Evolutionary conservation across 805 yeast genomes (phyloP).

Genomic region (Wickerhamiella lipophila): DNA sequence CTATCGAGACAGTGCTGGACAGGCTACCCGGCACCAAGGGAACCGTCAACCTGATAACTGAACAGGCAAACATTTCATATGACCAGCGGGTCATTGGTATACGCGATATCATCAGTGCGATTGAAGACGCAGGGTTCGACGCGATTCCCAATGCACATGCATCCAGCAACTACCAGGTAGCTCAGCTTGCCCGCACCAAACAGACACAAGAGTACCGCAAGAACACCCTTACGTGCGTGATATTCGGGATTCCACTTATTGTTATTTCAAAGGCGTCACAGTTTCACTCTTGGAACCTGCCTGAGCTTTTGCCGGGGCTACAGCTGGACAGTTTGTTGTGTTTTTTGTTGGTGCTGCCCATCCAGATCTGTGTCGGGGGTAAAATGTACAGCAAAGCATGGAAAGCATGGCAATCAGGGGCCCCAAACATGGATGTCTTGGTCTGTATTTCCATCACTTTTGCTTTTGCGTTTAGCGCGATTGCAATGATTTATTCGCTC

Average conservation of each 20-base stretch:
- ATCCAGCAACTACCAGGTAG: slow-evolving; percentile 57
- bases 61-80: slow-evolving; percentile 42
- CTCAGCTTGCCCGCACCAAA: slow-evolving; percentile 49
- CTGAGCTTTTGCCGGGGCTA: slow-evolving; percentile 44
- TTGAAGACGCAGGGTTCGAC: slow-evolving; percentile 42
- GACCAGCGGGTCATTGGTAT: slow-evolving; percentile 40
- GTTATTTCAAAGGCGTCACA: slow-evolving; percentile 33
- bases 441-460: slow-evolving; percentile 71
- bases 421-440: slow-evolving; percentile 87
- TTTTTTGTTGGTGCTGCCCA: slow-evolving; percentile 42
- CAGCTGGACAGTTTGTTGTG: slow-evolving; percentile 52
- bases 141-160: slow-evolving; percentile 37
- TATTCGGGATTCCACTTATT: slow-evolving; percentile 51
- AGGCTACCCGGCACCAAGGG: slow-evolving; percentile 40
- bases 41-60: slow-evolving; percentile 40
- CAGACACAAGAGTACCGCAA: slow-evolving; percentile 63
- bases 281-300: slow-evolving; percentile 18
- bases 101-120: slow-evolving; percentile 43
- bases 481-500: slow-evolving; percentile 40
- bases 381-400: slow-evolving; percentile 54
- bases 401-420: slow-evolving; percentile 50
- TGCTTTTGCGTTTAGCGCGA: slow-evolving; percentile 61
- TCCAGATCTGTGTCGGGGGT: slow-evolving; percentile 56
- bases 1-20: slow-evolving; percentile 38
- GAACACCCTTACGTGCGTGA: slow-evolving; percentile 40